Conservation (phyloP, 73 alveolate species). For the Paramecium tetraurelia region DNA sequence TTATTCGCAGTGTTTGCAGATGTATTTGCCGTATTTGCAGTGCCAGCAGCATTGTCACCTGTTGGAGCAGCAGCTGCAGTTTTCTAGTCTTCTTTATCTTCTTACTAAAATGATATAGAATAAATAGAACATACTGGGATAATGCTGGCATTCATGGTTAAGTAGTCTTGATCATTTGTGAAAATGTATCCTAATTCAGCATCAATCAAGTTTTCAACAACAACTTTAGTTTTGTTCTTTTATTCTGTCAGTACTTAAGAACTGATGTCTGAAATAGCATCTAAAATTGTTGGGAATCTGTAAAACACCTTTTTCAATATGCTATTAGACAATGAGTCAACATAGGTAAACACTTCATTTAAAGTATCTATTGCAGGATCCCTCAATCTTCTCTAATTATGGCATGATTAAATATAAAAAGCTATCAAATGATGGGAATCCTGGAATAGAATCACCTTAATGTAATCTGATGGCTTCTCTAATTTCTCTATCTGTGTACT, state of each 20-base stretch:
- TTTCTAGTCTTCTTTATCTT: conserved; percentile 19
- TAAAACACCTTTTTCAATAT: conserved; percentile 67
- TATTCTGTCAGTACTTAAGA: conserved; percentile 44
- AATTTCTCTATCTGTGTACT: conserved; percentile 70
- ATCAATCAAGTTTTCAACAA: conserved; percentile 63
- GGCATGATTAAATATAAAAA: conserved; percentile 67
- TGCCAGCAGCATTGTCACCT: conserved; percentile 42
- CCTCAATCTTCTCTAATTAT: conserved; percentile 75
- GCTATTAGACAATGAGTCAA: conserved; percentile 71
- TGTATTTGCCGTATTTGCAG: not conserved
- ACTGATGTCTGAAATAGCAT: conserved; percentile 68
- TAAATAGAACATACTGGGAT: conserved; percentile 2
- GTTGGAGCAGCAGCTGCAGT: conserved; percentile 3
- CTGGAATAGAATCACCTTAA: conserved; percentile 75
- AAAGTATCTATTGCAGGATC: conserved; percentile 80
- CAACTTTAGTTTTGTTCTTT: conserved; percentile 47
- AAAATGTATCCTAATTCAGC: conserved; percentile 70
- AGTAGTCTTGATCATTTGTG: conserved; percentile 70
- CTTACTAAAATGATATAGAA: conserved; percentile 8
- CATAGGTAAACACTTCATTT: conserved; percentile 68
- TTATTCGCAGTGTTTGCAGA: not conserved
- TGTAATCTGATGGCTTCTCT: conserved; percentile 63
- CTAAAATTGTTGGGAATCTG: conserved; percentile 77
- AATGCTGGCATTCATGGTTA: conserved; percentile 57
- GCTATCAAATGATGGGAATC: conserved; percentile 72